Base-by-base conservation (phyloP, 2,329 filamentous ascomycete genomes). In the Aspergillus versicolor region DNA sequence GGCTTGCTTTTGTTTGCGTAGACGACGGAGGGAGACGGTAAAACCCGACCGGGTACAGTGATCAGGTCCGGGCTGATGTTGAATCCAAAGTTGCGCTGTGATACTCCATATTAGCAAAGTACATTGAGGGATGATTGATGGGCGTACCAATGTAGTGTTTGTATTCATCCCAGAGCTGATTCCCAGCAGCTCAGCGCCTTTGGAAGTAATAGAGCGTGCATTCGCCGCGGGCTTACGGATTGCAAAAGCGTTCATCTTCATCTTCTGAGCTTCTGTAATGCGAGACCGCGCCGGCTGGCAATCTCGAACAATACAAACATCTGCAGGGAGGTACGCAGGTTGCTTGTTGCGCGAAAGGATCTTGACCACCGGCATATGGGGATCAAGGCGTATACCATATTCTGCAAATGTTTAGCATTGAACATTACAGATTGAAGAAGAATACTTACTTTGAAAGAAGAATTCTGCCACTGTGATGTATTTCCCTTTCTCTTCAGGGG, bases 221-320 rank as follows among this genome's bases (percentile, higher is more conserved):
- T 93, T 95, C 5, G 81, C 75, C 1, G 80, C 79, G 0, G 90
- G 89, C 0, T 75, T 75, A 3, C 88, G 82, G 54, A 88, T 89
- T 1, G 91, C 88, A 67, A 91, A 90, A 1, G 75, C 74, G 44
- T 93, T 85, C 90, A 94, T 92, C 0, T 75, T 67, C 0, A 81
- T 78, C 0, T 88, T 89, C 67, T 93, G 88, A 0, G 78, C 71
- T 0, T 81, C 76, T 0, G 70, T 80, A 13, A 92, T 77, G 64
- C 86, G 85, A 3, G 81, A 75, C 37, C 82, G 84, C 17, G 86
- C 79, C 0, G 82, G 72, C 66, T 94, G 90, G 0, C 88, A 89
- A 1, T 82, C 79, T 7, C 85, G 67, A 2, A 94, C 81, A 3
- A 76, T 71, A 60, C 89, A 86, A 4, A 86, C 75, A 68, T 92